These are phyloP conservation scores for Lanmaoa pseudosensibilis DNA, from an alignment of 768 basidiomycete genomes.

Conservation along the genomic window DNA sequence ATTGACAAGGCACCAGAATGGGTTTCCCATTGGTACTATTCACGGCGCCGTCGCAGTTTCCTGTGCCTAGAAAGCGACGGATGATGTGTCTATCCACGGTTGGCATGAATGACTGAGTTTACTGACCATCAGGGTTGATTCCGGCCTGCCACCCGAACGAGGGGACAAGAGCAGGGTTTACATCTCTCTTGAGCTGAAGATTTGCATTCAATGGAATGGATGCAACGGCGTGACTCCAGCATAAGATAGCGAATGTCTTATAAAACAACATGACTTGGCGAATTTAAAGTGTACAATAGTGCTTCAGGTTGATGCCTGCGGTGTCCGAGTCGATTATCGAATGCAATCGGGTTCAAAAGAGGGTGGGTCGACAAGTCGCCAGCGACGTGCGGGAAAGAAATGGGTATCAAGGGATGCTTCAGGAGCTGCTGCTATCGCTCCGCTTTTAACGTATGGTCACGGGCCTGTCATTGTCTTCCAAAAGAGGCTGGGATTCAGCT, in stretches of 20 bases:
- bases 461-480: conserved; percentile 14
- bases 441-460: conserved; percentile 1
- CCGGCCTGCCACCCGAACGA: conserved; percentile 57
- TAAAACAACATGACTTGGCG: conserved; percentile 17
- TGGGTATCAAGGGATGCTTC: conserved; percentile 7
- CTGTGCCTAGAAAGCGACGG: conserved; percentile 42
- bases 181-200: conserved; percentile 38
- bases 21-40: conserved; percentile 54
- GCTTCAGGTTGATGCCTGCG: background rate
- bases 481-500: conserved; percentile 8
- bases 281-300: background rate
- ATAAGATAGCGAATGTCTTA: conserved; percentile 9
- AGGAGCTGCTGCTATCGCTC: background rate
- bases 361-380: conserved; percentile 16
- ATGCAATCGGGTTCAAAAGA: background rate
- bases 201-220: conserved; percentile 20
- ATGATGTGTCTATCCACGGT: background rate
- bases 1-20: conserved; percentile 63
- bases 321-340: background rate
- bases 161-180: conserved; percentile 57
- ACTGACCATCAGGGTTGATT: conserved; percentile 58
- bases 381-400: conserved; percentile 13
- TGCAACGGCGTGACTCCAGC: conserved; percentile 2
- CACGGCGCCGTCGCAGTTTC: conserved; percentile 68
- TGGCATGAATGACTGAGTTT: conserved; percentile 2